Evolutionary conservation across 2,329 filamentous ascomycete genomes (phyloP).

Genomic region (Berkeleyomyces basicola): DNA sequence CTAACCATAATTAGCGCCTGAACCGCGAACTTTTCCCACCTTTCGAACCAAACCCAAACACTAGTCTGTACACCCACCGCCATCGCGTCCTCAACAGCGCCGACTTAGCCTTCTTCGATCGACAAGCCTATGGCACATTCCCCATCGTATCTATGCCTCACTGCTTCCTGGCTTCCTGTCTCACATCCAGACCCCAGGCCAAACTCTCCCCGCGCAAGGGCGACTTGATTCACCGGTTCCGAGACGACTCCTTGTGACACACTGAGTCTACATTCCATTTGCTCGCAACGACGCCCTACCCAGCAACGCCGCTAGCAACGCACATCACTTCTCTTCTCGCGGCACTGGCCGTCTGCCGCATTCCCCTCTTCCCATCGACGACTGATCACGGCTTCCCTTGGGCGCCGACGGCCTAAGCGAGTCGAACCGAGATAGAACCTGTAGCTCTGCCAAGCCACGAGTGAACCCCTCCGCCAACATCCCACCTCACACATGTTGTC

Average conservation of each 20-base stretch:
- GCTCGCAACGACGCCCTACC: background rate
- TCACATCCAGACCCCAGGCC: background rate
- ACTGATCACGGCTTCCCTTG: background rate
- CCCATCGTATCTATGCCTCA: background rate
- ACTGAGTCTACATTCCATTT: background rate
- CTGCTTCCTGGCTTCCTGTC: background rate
- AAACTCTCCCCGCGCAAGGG: background rate
- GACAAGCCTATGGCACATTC: no score
- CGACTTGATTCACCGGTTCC: background rate
- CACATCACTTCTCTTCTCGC: background rate
- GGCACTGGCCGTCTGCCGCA: background rate
- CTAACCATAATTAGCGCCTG: background rate
- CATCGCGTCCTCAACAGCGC: no score
- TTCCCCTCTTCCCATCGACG: background rate
- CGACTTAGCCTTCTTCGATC: no score
- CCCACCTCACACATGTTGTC: constrained; percentile 28
- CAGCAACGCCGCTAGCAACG: background rate
- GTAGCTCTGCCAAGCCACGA: background rate
- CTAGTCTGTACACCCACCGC: no score
- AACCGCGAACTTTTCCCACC: background rate
- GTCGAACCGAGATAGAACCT: background rate
- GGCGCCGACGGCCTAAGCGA: background rate
- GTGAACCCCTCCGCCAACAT: background rate
- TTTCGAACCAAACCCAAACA: no score
- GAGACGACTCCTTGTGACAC: background rate